Percentiles rank a stretch among this genome's conserved stretches.
Evolutionary conservation across 495 filamentous ascomycete species (phyloP).

Genomic region (Penicillium argentinense): DNA sequence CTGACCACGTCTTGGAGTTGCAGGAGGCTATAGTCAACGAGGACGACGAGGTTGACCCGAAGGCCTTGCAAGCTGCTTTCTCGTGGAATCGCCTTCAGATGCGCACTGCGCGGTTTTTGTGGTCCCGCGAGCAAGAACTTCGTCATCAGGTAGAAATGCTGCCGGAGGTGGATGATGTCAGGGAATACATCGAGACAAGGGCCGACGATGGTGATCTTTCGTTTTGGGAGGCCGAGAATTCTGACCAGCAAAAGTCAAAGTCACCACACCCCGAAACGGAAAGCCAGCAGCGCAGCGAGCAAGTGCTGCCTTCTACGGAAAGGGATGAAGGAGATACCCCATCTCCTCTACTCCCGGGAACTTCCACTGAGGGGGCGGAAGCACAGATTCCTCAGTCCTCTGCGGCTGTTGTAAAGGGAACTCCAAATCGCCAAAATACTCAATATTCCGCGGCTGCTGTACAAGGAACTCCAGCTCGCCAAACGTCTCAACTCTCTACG

Average conservation of each 20-base stretch:
- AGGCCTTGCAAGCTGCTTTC: slow-evolving; percentile 25
- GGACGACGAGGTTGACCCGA: slow-evolving; percentile 22
- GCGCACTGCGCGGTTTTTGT: slow-evolving; percentile 34
- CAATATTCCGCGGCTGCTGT: no score
- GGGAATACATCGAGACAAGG: slow-evolving; percentile 9
- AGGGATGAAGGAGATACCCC: no score
- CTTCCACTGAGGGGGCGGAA: no score
- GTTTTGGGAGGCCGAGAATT: no score
- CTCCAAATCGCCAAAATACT: no score
- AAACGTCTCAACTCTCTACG: no score
- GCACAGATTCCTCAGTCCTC: slow-evolving; percentile 1
- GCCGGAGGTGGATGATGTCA: slow-evolving; percentile 22
- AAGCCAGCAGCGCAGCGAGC: neutral
- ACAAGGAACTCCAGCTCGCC: no score
- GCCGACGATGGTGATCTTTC: slow-evolving; percentile 2
- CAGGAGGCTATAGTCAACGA: slow-evolving; percentile 19
- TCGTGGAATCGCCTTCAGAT: slow-evolving; percentile 35
- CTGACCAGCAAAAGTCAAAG: neutral
- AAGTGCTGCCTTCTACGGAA: neutral
- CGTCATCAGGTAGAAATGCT: slow-evolving; percentile 14
- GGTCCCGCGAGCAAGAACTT: slow-evolving; percentile 35
- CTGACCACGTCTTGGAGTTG: slow-evolving; percentile 35
- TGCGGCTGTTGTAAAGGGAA: neutral
- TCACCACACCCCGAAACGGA: neutral
- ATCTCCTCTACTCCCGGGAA: neutral